phyloP scores from a whole-genome alignment of 169 alveolate genomes.

The Hammondia hammondi region DNA sequence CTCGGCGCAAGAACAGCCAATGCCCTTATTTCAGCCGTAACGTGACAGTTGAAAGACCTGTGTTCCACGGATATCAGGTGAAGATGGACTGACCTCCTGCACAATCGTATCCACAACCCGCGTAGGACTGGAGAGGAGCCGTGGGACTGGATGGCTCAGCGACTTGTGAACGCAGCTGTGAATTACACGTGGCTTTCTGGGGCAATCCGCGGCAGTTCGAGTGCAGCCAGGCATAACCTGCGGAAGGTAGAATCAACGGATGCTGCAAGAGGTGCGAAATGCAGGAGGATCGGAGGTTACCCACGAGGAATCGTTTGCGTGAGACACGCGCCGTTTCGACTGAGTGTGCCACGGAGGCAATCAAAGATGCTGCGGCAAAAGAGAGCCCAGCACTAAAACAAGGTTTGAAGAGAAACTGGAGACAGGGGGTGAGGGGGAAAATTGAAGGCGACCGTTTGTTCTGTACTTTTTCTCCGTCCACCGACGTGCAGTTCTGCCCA shows the following conservation, averaged over 20 bases:
- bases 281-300: background rate
- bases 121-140: background rate
- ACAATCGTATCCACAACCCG: conserved; percentile 14
- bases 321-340: no score
- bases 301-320: no score
- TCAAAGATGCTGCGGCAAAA: background rate
- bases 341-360: background rate
- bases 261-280: background rate
- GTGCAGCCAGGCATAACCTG: conserved; percentile 13
- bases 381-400: background rate
- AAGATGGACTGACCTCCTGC: conserved; percentile 35
- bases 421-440: no score
- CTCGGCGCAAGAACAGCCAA: background rate
- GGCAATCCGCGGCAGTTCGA: background rate
- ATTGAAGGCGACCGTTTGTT: no score
- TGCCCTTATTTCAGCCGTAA: no score
- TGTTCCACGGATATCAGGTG: no score
- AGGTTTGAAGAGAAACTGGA: no score
- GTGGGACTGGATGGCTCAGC: background rate
- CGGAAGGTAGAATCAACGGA: background rate
- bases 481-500: no score
- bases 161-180: background rate
- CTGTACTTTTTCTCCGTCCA: no score
- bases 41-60: no score
- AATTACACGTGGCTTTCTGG: background rate